These are phyloP conservation scores for Penicillium ochrochloron DNA, from an alignment of 495 filamentous ascomycete genomes.

Conservation along the genomic window DNA sequence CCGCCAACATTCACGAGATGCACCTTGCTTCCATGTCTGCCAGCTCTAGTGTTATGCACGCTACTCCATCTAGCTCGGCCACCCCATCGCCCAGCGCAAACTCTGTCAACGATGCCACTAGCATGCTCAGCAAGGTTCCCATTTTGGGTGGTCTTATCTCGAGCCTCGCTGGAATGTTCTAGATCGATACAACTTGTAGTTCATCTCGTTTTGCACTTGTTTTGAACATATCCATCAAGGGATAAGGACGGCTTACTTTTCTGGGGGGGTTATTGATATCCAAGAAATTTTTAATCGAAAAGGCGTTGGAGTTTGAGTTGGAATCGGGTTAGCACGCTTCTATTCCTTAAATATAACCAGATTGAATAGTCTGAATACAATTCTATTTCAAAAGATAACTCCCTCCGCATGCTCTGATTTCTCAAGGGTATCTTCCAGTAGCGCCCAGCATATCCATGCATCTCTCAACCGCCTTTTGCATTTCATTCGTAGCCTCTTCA, in stretches of 20 bases:
- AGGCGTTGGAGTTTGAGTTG: constrained; percentile 10
- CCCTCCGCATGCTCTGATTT: not conserved
- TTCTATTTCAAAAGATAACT: not conserved
- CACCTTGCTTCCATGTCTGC: constrained; percentile 12
- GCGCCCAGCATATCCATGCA: constrained; percentile 75
- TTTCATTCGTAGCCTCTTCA: constrained; percentile 70
- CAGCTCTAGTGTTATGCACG: not conserved
- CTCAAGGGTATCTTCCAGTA: constrained; percentile 57
- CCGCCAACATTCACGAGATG: constrained; percentile 12
- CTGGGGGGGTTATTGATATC: constrained; percentile 25
- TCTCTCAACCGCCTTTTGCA: constrained; percentile 76
- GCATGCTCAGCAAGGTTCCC: not conserved
- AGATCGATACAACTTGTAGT: not conserved
- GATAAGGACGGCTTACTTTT: constrained; percentile 15
- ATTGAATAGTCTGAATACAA: constrained; percentile 15
- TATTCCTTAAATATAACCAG: constrained; percentile 12
- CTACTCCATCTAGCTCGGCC: constrained; percentile 21
- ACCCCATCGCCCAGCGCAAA: constrained; percentile 15
- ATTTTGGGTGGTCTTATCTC: constrained; percentile 13
- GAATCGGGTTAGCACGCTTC: not conserved
- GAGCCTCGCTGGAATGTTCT: constrained; percentile 18
- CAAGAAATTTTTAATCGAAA: constrained; percentile 28
- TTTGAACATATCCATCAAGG: constrained; percentile 17
- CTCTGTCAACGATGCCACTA: constrained; percentile 4
- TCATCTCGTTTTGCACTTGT: constrained; percentile 10